Percentiles rank a stretch among this genome's conserved stretches.
Conservation (phyloP, 176 grass and related monocot genomes). For the Thalia dealbata region DNA sequence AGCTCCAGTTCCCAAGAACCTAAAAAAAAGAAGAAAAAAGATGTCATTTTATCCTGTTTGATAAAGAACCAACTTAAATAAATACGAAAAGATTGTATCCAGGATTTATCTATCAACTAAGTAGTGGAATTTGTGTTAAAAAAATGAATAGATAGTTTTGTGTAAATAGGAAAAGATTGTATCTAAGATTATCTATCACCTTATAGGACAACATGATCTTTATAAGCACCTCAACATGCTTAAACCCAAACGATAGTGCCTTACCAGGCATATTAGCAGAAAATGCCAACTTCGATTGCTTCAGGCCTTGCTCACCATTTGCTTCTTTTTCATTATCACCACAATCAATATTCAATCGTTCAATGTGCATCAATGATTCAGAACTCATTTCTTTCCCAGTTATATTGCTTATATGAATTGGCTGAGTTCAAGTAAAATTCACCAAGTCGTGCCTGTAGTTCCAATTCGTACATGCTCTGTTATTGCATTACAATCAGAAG, state of each 20-base stretch:
- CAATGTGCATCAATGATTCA: constrained; percentile 49
- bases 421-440: constrained; percentile 45
- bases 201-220: constrained; percentile 60
- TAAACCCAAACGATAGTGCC: constrained; percentile 49
- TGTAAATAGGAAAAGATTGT: no score
- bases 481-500: constrained; percentile 59
- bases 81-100: no score
- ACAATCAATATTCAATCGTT: constrained; percentile 44
- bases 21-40: no score
- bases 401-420: constrained; percentile 37
- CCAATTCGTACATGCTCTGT: constrained; percentile 43
- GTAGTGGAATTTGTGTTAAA: no score
- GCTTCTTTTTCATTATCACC: constrained; percentile 38
- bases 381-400: constrained; percentile 18
- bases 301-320: constrained; percentile 33
- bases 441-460: constrained; percentile 47
- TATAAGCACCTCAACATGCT: constrained; percentile 65
- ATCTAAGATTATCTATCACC: no score
- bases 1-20: no score
- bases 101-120: no score
- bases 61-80: no score
- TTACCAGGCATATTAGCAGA: constrained; percentile 57
- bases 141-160: no score
- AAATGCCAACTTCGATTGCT: constrained; percentile 22
- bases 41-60: no score